Conservation (phyloP, 148 eudicot genomes). For the Rhododendron kiyosumense region DNA sequence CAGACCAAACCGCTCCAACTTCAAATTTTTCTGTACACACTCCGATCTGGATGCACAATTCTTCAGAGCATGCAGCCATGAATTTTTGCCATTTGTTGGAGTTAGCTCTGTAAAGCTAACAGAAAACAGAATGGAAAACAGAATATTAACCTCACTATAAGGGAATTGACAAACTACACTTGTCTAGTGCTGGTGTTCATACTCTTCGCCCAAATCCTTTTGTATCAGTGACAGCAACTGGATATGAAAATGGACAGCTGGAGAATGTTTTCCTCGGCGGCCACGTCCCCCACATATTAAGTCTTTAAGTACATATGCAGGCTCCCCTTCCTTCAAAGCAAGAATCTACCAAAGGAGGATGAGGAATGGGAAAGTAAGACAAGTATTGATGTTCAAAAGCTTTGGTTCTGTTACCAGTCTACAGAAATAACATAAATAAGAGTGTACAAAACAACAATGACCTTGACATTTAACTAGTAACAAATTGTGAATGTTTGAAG, state of each 20-base stretch:
- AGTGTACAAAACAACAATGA: background rate
- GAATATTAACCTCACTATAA: too few species aligned
- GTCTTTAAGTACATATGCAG: slow-evolving; percentile 58
- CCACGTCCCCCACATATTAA: slow-evolving; percentile 44
- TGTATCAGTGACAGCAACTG: slow-evolving; percentile 46
- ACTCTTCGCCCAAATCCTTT: slow-evolving; percentile 48
- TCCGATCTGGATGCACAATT: slow-evolving; percentile 41
- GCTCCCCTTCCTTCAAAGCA: slow-evolving; percentile 55
- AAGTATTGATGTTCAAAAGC: background rate
- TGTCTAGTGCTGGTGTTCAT: slow-evolving; percentile 1
- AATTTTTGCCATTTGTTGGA: slow-evolving; percentile 32
- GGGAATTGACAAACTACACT: background rate
- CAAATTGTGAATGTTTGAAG: background rate
- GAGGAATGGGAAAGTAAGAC: background rate
- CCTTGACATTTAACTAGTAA: background rate
- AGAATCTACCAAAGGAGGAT: slow-evolving; percentile 37
- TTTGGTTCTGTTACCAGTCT: background rate
- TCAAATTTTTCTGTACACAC: slow-evolving; percentile 31
- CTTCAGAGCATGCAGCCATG: slow-evolving; percentile 49
- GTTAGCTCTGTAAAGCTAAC: slow-evolving; percentile 28
- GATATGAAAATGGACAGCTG: slow-evolving; percentile 48
- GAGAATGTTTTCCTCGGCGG: slow-evolving; percentile 48
- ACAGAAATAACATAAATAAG: background rate
- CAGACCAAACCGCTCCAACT: slow-evolving; percentile 36
- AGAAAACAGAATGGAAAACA: background rate